Evolutionary conservation across 1,139 yeast genomes (phyloP).

Genomic region (Eremothecium cymbalariae): DNA sequence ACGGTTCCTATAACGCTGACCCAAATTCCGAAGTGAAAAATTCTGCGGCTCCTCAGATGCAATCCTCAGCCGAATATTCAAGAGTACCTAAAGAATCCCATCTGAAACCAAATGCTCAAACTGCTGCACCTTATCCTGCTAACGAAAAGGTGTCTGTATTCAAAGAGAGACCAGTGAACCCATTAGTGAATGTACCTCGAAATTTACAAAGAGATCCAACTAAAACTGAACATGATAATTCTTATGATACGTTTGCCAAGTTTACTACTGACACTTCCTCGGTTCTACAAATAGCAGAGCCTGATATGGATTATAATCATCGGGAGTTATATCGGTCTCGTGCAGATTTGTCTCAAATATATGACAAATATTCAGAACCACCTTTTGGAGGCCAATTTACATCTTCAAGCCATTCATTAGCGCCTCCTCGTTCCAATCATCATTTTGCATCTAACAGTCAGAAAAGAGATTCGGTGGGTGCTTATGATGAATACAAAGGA

Average conservation of each 20-base stretch:
- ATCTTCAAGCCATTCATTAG: constrained; percentile 5
- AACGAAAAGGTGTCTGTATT: too few species aligned
- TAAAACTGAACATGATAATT: too few species aligned
- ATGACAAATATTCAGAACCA: constrained; percentile 21
- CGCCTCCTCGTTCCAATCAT: constrained; percentile 2
- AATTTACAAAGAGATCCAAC: too few species aligned
- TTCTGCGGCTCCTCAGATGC: too few species aligned
- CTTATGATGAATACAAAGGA: constrained; percentile 25
- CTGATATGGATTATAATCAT: neutral
- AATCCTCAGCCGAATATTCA: too few species aligned
- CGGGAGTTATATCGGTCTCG: constrained; percentile 2
- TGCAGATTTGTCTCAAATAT: constrained; percentile 16
- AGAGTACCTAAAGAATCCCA: too few species aligned
- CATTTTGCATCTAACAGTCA: constrained; percentile 3
- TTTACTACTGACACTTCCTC: neutral
- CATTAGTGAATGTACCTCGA: too few species aligned
- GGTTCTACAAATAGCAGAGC: neutral
- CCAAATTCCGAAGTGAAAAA: too few species aligned
- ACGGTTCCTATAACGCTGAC: too few species aligned
- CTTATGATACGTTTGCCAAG: neutral
- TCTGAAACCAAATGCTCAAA: too few species aligned
- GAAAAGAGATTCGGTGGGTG: constrained; percentile 12
- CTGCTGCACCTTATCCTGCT: too few species aligned
- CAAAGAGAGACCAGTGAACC: too few species aligned
- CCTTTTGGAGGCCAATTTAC: constrained; percentile 15